phyloP scores from a whole-genome alignment of 192 early-diverging fungal species.

The Geranomyces michiganensis region DNA sequence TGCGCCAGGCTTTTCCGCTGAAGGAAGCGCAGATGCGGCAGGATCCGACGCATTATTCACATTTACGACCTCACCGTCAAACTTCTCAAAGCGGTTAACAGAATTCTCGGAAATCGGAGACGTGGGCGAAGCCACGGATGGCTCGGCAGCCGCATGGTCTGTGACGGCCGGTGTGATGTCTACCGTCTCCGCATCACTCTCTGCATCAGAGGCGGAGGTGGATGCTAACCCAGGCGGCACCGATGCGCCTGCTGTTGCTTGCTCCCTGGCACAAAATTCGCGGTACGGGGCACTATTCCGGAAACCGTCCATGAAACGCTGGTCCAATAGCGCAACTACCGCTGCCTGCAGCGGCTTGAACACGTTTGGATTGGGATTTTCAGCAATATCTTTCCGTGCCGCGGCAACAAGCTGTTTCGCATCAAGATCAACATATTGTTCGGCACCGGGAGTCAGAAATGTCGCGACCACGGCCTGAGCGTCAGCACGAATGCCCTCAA shows the following conservation, averaged over 20 bases:
- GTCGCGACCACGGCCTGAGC: slow-evolving; percentile 18
- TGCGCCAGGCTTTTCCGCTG: neutral
- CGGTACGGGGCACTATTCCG: neutral
- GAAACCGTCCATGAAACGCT: slow-evolving; percentile 21
- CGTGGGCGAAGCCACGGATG: neutral
- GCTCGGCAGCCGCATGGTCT: neutral
- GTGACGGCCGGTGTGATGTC: neutral
- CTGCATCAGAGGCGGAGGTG: neutral
- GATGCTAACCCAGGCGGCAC: neutral
- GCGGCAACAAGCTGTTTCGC: slow-evolving; percentile 1
- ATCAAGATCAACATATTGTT: slow-evolving; percentile 3
- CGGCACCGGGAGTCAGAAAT: slow-evolving; percentile 6
- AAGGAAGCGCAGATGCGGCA: neutral
- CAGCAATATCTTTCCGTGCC: neutral
- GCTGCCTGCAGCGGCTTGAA: slow-evolving; percentile 15
- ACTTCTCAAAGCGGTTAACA: no score
- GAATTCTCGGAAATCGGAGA: neutral
- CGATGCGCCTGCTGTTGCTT: neutral
- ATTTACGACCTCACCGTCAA: neutral
- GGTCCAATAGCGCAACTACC: neutral
- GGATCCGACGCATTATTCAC: neutral
- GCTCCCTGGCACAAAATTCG: neutral
- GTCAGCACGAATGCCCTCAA: slow-evolving; percentile 17
- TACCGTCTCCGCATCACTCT: neutral
- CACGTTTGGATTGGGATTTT: neutral